phyloP scores from a whole-genome alignment of 257 asterid species.

The Fraxinus anomala region DNA sequence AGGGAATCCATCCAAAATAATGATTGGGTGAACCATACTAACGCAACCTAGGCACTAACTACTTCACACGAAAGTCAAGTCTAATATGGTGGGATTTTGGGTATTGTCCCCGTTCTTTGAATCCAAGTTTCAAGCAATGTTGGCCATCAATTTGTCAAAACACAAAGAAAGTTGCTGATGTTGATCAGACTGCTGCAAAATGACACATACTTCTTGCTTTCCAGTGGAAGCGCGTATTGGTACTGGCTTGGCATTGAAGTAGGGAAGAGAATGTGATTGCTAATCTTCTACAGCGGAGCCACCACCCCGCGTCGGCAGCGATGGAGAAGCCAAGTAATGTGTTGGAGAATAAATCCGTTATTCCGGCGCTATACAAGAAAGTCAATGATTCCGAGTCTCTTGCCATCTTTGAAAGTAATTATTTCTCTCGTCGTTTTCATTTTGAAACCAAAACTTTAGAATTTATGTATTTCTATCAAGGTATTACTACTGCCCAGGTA shows the following conservation, averaged over 20 bases:
- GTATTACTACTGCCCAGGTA: no score
- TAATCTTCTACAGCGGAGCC: background rate
- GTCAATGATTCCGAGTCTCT: background rate
- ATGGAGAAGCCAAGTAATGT: background rate
- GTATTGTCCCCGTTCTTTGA: conserved; percentile 91
- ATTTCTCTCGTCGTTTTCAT: background rate
- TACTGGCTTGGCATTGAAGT: no score
- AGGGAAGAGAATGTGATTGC: no score
- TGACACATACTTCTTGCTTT: background rate
- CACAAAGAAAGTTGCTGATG: conserved; percentile 80
- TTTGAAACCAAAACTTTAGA: no score
- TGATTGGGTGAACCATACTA: background rate
- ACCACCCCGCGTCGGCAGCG: background rate
- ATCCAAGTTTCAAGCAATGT: conserved; percentile 77
- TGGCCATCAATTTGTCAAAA: conserved; percentile 84
- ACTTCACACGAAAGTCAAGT: conserved; percentile 82
- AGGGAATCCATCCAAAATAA: no score
- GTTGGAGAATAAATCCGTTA: background rate
- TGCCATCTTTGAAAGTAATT: background rate
- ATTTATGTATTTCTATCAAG: no score
- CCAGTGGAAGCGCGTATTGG: no score
- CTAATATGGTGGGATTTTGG: conserved; percentile 74
- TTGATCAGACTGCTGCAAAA: conserved; percentile 76
- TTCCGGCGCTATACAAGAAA: background rate
- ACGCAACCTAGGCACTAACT: background rate